Conservation (phyloP, 208 protist species). For the Phytomonas francai region DNA sequence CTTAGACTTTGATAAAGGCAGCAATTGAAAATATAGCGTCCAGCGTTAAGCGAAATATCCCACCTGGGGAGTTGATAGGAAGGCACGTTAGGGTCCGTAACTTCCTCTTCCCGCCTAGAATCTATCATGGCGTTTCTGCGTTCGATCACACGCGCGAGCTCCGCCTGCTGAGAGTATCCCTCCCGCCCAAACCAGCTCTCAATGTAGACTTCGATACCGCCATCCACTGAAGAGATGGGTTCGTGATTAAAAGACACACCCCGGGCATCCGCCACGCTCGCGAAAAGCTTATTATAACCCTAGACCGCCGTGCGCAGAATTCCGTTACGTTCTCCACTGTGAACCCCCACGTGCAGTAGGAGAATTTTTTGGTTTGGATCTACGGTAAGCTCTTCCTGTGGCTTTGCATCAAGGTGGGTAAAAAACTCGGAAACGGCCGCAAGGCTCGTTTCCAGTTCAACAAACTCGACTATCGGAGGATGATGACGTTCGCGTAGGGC, state of each 20-base stretch:
- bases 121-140: constrained; percentile 12
- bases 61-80: constrained; percentile 24
- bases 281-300: constrained; percentile 60
- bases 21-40: constrained; percentile 71
- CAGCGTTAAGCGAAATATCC: constrained; percentile 48
- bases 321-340: constrained; percentile 29
- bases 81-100: constrained; percentile 21
- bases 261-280: constrained; percentile 29
- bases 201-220: constrained; percentile 13
- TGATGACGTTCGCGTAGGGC: constrained; percentile 14
- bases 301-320: constrained; percentile 47
- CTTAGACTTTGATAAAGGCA: constrained; percentile 41
- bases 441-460: constrained; percentile 38
- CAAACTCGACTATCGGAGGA: constrained; percentile 23
- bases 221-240: constrained; percentile 27
- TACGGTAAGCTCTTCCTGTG: constrained; percentile 7
- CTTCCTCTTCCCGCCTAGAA: background rate
- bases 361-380: constrained; percentile 15
- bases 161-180: constrained; percentile 13
- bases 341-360: constrained; percentile 51
- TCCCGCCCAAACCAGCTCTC: constrained; percentile 43
- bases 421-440: constrained; percentile 30
- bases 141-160: constrained; percentile 22
- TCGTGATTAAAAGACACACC: constrained; percentile 37
- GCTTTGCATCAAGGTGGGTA: constrained; percentile 15